A percentile compares a stretch with the other conserved stretches of the same genome.
These are phyloP conservation scores for Haplographium delicatum DNA, from an alignment of 495 filamentous ascomycete species.

Conservation along the genomic window DNA sequence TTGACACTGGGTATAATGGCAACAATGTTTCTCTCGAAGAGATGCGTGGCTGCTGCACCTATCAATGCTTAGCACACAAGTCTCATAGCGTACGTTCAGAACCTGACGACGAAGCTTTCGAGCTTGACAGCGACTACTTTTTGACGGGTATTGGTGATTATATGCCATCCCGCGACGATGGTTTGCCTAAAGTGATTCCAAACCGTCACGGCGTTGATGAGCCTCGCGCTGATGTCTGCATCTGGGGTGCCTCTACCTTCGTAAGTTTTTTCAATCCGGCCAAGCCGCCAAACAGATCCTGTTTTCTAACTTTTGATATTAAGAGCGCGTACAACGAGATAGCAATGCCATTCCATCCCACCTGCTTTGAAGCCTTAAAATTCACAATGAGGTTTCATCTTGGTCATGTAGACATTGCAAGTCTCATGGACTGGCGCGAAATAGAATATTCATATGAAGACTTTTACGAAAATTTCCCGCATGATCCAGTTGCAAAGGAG, in stretches of 20 bases:
- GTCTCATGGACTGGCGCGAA: constrained; percentile 26
- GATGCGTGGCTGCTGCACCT: constrained; percentile 29
- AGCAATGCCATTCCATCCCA: constrained; percentile 33
- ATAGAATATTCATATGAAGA: not conserved
- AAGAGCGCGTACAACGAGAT: not conserved
- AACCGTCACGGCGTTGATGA: constrained; percentile 13
- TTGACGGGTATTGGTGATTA: constrained; percentile 28
- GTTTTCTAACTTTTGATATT: not conserved
- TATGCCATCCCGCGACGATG: constrained; percentile 21
- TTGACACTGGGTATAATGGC: constrained; percentile 22
- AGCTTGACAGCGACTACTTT: constrained; percentile 25
- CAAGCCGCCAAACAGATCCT: not conserved
- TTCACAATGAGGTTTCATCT: constrained; percentile 23
- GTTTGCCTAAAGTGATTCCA: constrained; percentile 6
- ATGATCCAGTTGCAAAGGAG: not conserved
- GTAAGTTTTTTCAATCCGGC: not conserved
- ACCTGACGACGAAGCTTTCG: constrained; percentile 23
- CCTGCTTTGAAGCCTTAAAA: constrained; percentile 33
- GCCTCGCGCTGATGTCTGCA: not conserved
- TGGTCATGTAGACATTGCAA: constrained; percentile 16
- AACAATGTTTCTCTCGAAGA: constrained; percentile 24
- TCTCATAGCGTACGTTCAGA: constrained; percentile 15
- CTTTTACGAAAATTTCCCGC: not conserved
- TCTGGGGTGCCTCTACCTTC: not conserved
- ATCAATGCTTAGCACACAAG: constrained; percentile 28